phyloP scores from a whole-genome alignment of 139 green algal genomes.

The Prasinococcaceae sp. region DNA sequence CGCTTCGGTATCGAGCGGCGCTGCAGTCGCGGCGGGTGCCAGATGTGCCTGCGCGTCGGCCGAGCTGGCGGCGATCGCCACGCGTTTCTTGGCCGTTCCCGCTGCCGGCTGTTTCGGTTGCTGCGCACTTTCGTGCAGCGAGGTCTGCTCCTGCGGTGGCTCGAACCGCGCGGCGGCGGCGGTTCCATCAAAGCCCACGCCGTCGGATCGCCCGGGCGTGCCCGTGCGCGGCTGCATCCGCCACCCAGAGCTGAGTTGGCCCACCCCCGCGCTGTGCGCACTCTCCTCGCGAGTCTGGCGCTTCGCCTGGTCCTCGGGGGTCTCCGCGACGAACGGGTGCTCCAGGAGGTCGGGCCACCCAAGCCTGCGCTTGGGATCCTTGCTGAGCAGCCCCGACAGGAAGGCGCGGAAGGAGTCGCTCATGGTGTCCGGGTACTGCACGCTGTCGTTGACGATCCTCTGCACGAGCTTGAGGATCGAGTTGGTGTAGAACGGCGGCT shows the following conservation, averaged over 20 bases:
- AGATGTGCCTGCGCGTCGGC: slow-evolving; percentile 46
- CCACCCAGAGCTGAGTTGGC: too few relatives aligned
- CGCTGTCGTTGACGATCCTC: slow-evolving; percentile 79
- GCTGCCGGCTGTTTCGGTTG: too few relatives aligned
- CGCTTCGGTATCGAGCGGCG: background rate
- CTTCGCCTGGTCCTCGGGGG: slow-evolving; percentile 29
- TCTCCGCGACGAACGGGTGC: slow-evolving; percentile 85
- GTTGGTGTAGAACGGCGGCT: slow-evolving; percentile 98
- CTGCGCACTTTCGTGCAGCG: too few relatives aligned
- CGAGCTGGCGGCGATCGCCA: slow-evolving; percentile 37
- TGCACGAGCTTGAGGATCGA: slow-evolving; percentile 90
- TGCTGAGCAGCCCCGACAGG: slow-evolving; percentile 89
- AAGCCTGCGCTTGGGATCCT: slow-evolving; percentile 55
- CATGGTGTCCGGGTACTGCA: slow-evolving; percentile 79
- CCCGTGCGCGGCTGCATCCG: too few relatives aligned
- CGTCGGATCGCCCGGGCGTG: too few relatives aligned
- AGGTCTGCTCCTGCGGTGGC: too few relatives aligned
- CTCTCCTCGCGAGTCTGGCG: too few relatives aligned
- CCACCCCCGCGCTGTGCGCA: too few relatives aligned
- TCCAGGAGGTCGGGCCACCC: slow-evolving; percentile 80
- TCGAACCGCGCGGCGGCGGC: too few relatives aligned
- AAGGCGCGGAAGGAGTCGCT: slow-evolving; percentile 77
- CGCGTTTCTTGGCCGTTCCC: too few relatives aligned
- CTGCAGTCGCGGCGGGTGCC: background rate
- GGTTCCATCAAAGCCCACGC: too few relatives aligned